These are phyloP conservation scores for Pseudocohnilembus persalinus DNA, from an alignment of 169 alveolate genomes.

Conservation along the genomic window DNA sequence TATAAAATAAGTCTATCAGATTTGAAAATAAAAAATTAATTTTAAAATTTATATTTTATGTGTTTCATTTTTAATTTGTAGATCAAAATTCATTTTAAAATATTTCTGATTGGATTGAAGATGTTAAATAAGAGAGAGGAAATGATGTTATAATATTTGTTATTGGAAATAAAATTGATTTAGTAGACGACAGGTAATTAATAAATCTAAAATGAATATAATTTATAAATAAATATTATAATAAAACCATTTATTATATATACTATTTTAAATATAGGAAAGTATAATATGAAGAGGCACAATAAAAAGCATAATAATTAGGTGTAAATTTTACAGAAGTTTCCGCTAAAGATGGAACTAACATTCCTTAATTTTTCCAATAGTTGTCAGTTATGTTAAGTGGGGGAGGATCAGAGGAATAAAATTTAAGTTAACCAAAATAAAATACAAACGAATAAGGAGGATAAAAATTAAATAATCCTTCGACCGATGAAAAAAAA, in stretches of 20 bases:
- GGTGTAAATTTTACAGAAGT: slow-evolving; percentile 19
- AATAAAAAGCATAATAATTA: slow-evolving; percentile 5
- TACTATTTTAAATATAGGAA: slow-evolving; percentile 3
- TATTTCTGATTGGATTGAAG: slow-evolving; percentile 96
- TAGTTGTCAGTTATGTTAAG: slow-evolving; percentile 6
- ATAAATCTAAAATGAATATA: background rate
- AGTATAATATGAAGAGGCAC: slow-evolving; percentile 17
- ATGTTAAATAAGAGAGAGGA: slow-evolving; percentile 88
- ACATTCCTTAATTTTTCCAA: slow-evolving; percentile 13
- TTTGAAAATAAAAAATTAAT: too few species aligned
- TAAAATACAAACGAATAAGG: too few species aligned
- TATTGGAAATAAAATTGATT: slow-evolving; percentile 81
- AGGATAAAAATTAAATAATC: too few species aligned
- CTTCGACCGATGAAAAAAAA: too few species aligned
- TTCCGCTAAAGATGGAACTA: slow-evolving; percentile 25
- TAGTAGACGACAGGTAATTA: slow-evolving; percentile 59
- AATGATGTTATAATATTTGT: slow-evolving; percentile 74
- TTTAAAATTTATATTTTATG: too few species aligned
- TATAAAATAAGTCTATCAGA: too few species aligned
- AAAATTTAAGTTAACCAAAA: too few species aligned
- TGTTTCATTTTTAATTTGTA: too few species aligned
- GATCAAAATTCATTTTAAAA: slow-evolving; percentile 80
- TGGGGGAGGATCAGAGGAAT: slow-evolving; percentile 30
- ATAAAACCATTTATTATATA: too few species aligned
- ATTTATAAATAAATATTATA: background rate